Percentiles rank a stretch among this genome's conserved stretches.
phyloP scores from a whole-genome alignment of 176 grass and related monocot genomes.

The Avena sativa region DNA sequence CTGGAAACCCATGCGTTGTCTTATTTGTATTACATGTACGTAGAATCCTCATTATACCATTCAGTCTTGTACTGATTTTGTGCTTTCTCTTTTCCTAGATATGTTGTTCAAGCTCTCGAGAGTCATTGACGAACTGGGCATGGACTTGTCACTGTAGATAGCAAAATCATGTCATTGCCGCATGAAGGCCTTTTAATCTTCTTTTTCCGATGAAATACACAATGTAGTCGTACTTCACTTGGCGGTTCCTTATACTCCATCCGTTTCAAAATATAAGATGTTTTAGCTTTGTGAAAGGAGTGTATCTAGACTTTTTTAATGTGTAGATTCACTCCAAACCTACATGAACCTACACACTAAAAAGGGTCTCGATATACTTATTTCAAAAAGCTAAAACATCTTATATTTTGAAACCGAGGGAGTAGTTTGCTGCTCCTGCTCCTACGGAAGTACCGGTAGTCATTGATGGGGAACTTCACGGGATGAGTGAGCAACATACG shows the following conservation, averaged over 20 bases:
- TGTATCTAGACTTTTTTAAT: too few relatives aligned
- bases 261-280: too few relatives aligned
- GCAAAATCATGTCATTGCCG: background rate
- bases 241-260: background rate
- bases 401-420: too few relatives aligned
- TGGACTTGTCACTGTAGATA: conserved; percentile 57
- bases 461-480: background rate
- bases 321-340: too few relatives aligned
- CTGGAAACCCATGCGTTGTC: background rate
- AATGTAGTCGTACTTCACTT: background rate
- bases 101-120: conserved; percentile 65
- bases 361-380: too few relatives aligned
- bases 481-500: background rate
- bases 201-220: conserved; percentile 6
- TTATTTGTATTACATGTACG: background rate
- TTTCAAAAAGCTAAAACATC: too few relatives aligned
- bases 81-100: conserved; percentile 51
- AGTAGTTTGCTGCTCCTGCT: background rate
- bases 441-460: background rate
- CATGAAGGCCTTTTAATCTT: background rate
- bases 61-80: background rate
- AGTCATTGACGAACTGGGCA: conserved; percentile 71
- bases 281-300: too few relatives aligned
- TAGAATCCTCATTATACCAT: background rate
- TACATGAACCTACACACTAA: too few relatives aligned